phyloP scores from a whole-genome alignment of 768 basidiomycete genomes.

The Hygrophoropsis aurantiaca region DNA sequence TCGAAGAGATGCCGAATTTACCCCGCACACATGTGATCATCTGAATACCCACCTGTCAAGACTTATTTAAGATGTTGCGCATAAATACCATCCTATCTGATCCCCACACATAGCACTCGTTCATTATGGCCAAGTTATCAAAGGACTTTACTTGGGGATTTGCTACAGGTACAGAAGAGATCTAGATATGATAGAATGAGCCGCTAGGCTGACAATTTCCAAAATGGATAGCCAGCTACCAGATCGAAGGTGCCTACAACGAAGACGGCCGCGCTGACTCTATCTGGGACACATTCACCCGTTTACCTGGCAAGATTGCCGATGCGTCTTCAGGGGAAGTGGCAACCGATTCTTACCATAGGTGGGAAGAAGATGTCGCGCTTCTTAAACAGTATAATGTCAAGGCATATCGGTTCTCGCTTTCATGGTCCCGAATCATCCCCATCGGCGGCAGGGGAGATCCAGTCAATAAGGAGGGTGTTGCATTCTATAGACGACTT shows the following conservation, averaged over 20 bases:
- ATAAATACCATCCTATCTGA: not conserved
- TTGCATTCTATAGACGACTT: conserved; percentile 45
- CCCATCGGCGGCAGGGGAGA: conserved; percentile 47
- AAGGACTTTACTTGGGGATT: conserved; percentile 1
- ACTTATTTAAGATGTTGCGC: not conserved
- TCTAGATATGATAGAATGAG: too few relatives aligned
- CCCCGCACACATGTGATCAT: not conserved
- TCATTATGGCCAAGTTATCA: not conserved
- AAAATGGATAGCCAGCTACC: conserved; percentile 18
- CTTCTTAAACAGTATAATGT: conserved; percentile 47
- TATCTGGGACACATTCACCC: conserved; percentile 53
- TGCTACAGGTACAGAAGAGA: not conserved
- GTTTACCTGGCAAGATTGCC: conserved; percentile 39
- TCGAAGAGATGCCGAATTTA: not conserved
- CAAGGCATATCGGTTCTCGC: conserved; percentile 50
- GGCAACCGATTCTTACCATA: conserved; percentile 46
- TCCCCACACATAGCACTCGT: not conserved
- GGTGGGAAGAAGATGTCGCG: conserved; percentile 43
- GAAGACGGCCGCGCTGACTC: conserved; percentile 37
- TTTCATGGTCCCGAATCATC: conserved; percentile 56
- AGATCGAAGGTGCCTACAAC: conserved; percentile 49
- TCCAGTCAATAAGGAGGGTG: conserved; percentile 44
- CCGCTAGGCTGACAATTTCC: not conserved
- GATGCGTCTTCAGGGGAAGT: conserved; percentile 45
- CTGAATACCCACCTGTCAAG: not conserved